phyloP scores from a whole-genome alignment of 257 asterid species.

The Plectranthus barbatus region DNA sequence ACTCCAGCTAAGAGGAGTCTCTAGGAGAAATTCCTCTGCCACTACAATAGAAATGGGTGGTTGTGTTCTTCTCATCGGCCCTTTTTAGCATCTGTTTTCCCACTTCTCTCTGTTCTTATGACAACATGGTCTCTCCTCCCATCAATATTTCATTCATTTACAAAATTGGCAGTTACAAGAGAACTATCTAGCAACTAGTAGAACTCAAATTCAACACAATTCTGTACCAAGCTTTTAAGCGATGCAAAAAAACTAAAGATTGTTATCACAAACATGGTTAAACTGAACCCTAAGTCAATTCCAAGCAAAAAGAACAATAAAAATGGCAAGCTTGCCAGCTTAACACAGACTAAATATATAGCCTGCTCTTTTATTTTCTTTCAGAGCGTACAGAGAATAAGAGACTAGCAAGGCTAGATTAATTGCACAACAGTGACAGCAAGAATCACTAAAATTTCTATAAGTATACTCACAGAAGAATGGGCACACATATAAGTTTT shows the following conservation, averaged over 20 bases:
- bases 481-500: background rate
- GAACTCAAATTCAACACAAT: too few species aligned
- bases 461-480: background rate
- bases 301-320: background rate
- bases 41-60: background rate
- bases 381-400: background rate
- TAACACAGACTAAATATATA: background rate
- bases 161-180: background rate
- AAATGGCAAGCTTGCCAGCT: background rate
- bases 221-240: too few species aligned
- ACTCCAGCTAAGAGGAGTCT: background rate
- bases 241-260: background rate
- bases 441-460: background rate
- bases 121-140: background rate
- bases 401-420: background rate
- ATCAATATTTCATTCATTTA: background rate
- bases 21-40: background rate
- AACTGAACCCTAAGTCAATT: background rate
- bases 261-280: background rate
- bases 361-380: background rate
- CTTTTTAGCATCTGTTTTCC: background rate
- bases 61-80: background rate
- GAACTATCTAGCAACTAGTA: background rate
- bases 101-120: background rate
- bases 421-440: background rate